Conservation (phyloP, 768 basidiomycete species). For the Terana coerulea region DNA sequence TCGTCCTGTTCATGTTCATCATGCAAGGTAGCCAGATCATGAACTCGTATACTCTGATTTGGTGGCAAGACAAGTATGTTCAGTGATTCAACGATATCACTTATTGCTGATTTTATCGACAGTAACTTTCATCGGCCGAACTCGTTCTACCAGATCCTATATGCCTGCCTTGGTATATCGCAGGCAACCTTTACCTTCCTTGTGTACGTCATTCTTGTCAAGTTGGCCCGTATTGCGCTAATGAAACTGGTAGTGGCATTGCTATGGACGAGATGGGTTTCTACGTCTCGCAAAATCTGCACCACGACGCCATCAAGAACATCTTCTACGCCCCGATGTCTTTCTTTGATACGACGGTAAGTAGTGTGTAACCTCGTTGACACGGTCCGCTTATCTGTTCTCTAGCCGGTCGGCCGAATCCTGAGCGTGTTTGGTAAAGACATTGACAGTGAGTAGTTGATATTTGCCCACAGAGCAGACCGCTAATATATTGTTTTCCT, state of each 20-base stretch:
- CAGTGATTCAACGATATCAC: too few relatives aligned
- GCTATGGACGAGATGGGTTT: constrained; percentile 54
- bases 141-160: constrained; percentile 62
- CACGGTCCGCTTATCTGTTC: neutral
- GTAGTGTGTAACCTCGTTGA: neutral
- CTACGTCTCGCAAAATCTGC: constrained; percentile 59
- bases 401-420: constrained; percentile 56
- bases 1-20: constrained; percentile 44
- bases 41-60: constrained; percentile 66
- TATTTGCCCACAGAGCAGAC: neutral
- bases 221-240: neutral
- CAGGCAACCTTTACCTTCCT: constrained; percentile 58
- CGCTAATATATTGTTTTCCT: too few relatives aligned
- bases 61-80: constrained; percentile 63
- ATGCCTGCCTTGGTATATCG: constrained; percentile 55
- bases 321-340: constrained; percentile 72
- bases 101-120: neutral
- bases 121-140: constrained; percentile 46
- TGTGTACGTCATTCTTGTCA: constrained; percentile 31
- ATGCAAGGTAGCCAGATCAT: constrained; percentile 63
- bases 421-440: constrained; percentile 64
- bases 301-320: constrained; percentile 49
- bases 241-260: constrained; percentile 37
- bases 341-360: constrained; percentile 70
- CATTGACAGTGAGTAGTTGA: constrained; percentile 46